Conservation (phyloP, 2,329 filamentous ascomycete species). For the Pyrenochaeta sp. region DNA sequence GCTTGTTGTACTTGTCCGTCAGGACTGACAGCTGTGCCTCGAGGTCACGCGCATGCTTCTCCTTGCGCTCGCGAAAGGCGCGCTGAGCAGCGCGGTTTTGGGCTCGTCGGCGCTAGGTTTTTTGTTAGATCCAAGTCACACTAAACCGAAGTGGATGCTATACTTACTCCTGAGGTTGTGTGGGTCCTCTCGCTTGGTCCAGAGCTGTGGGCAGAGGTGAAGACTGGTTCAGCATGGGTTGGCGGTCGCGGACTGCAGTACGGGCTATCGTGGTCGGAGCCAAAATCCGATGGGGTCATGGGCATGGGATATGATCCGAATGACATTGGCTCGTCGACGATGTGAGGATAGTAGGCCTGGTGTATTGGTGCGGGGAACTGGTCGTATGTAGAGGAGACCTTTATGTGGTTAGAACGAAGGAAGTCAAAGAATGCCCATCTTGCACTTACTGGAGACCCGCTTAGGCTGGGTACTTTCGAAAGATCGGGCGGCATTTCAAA, state of each 20-base stretch:
- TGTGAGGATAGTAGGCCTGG: constrained; percentile 45
- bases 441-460: constrained; percentile 48
- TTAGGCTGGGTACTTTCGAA: constrained; percentile 49
- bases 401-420: constrained; percentile 10
- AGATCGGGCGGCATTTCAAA: constrained; percentile 47
- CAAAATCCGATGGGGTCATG: constrained; percentile 51
- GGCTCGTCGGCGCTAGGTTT: constrained; percentile 62
- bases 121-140: constrained; percentile 12
- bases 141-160: no score
- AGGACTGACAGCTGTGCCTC: constrained; percentile 64
- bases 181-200: constrained; percentile 43
- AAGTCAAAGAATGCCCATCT: neutral
- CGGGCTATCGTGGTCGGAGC: constrained; percentile 50
- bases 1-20: constrained; percentile 63
- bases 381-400: constrained; percentile 50
- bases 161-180: constrained; percentile 50
- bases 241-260: constrained; percentile 49
- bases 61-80: constrained; percentile 69
- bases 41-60: constrained; percentile 71
- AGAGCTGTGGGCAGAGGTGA: constrained; percentile 24
- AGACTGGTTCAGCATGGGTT: constrained; percentile 36
- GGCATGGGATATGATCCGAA: constrained; percentile 47
- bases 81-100: constrained; percentile 69
- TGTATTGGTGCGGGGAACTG: constrained; percentile 43
- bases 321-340: constrained; percentile 43